These are phyloP conservation scores for Irpex sp. DNA, from an alignment of 1,284 basidiomycete genomes.

Conservation along the genomic window DNA sequence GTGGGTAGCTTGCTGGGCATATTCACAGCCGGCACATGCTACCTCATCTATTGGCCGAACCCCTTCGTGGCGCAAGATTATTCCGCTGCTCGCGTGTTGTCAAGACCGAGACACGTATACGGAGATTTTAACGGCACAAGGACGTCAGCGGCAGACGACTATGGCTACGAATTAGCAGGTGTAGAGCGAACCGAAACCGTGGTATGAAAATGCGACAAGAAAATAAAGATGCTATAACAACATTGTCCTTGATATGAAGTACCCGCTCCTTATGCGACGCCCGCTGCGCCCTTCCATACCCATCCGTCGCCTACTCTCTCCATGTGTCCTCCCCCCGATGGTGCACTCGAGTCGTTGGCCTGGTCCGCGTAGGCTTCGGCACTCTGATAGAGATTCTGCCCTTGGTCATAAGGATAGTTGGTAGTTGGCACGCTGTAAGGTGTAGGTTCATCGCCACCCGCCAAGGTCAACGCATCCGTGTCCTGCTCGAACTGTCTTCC, in stretches of 20 bases:
- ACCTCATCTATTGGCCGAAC: slow-evolving; percentile 62
- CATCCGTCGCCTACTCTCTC: slow-evolving; percentile 68
- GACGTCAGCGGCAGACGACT: slow-evolving; percentile 21
- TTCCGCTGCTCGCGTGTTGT: slow-evolving; percentile 14
- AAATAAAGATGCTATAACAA: slow-evolving; percentile 12
- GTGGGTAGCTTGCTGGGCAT: slow-evolving; percentile 57
- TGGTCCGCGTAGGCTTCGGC: not conserved
- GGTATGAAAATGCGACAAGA: slow-evolving; percentile 34
- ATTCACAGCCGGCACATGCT: slow-evolving; percentile 44
- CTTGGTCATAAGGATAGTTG: not conserved
- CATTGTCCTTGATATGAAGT: not conserved
- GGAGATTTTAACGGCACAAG: slow-evolving; percentile 19
- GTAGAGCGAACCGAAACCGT: slow-evolving; percentile 40
- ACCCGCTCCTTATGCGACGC: slow-evolving; percentile 24
- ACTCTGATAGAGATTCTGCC: not conserved
- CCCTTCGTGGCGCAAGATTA: slow-evolving; percentile 41
- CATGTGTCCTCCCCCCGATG: slow-evolving; percentile 40
- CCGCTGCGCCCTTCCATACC: slow-evolving; percentile 37
- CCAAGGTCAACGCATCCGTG: slow-evolving; percentile 56
- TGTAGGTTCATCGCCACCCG: slow-evolving; percentile 32
- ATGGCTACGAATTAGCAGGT: slow-evolving; percentile 46
- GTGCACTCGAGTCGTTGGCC: slow-evolving; percentile 1
- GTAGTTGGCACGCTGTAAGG: not conserved
- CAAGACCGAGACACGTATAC: slow-evolving; percentile 41
- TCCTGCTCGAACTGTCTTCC: slow-evolving; percentile 21